Evolutionary conservation across 768 basidiomycete species (phyloP).

Genomic region (Cystobasidium onofrii): DNA sequence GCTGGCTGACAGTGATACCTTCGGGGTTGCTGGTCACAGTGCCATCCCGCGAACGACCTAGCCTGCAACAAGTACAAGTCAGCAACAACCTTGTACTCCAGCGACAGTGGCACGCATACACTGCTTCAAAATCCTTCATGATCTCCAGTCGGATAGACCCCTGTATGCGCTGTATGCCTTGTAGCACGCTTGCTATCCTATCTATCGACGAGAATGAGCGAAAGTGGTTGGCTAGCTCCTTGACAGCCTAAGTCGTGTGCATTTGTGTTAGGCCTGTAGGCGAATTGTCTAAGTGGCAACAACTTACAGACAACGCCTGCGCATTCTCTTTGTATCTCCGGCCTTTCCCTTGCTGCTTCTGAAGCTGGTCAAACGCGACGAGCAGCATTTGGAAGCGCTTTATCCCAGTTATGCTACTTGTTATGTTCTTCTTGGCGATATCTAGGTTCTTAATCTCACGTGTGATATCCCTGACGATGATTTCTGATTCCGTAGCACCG

Average conservation of each 20-base stretch:
- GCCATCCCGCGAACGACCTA: background rate
- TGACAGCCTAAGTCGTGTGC: conserved; percentile 82
- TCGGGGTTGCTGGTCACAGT: background rate
- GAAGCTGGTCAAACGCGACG: conserved; percentile 40
- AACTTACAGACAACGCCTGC: conserved; percentile 65
- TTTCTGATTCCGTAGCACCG: conserved; percentile 93
- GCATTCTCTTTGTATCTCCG: conserved; percentile 65
- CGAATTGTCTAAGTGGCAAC: conserved; percentile 35
- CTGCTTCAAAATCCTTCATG: conserved; percentile 73
- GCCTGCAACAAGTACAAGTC: background rate
- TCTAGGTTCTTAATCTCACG: conserved; percentile 93
- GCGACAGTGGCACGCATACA: conserved; percentile 31
- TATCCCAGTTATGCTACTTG: conserved; percentile 76
- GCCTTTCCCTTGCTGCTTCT: conserved; percentile 34
- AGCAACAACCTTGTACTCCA: background rate
- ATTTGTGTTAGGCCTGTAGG: too few relatives aligned
- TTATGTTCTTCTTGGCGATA: conserved; percentile 84
- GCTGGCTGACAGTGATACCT: conserved; percentile 10
- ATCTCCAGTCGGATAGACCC: conserved; percentile 70
- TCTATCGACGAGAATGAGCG: conserved; percentile 68
- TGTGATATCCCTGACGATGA: conserved; percentile 88
- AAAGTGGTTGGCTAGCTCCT: conserved; percentile 72
- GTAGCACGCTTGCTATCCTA: conserved; percentile 67
- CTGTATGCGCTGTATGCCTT: conserved; percentile 71
- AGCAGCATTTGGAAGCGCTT: conserved; percentile 82